Percentiles rank a stretch among this genome's conserved stretches.
These are phyloP conservation scores for Ambrosiella xylebori DNA, from an alignment of 2,329 filamentous ascomycete species.

Conservation along the genomic window DNA sequence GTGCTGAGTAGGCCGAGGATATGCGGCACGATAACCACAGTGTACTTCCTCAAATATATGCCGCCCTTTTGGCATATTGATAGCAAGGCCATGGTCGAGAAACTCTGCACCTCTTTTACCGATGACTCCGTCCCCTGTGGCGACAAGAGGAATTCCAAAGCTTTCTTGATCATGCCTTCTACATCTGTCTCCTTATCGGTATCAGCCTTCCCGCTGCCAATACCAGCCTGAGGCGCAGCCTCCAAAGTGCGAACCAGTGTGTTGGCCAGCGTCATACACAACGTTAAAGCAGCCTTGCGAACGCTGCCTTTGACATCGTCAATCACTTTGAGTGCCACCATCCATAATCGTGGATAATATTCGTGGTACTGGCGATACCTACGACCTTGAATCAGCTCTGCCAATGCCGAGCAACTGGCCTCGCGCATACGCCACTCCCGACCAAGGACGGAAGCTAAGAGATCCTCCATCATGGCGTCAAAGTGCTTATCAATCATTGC, in stretches of 20 bases:
- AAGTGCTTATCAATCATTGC: constrained; percentile 66
- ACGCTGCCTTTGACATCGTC: constrained; percentile 95
- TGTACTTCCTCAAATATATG: constrained; percentile 60
- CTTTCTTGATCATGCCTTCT: constrained; percentile 60
- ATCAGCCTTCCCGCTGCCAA: background rate
- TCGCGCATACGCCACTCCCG: constrained; percentile 88
- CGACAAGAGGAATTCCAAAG: constrained; percentile 79
- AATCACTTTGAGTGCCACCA: constrained; percentile 70
- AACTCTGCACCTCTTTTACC: constrained; percentile 71
- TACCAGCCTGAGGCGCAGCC: constrained; percentile 41
- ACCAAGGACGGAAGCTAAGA: constrained; percentile 70
- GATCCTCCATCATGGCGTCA: constrained; percentile 72
- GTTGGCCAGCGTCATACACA: constrained; percentile 72
- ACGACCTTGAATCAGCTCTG: constrained; percentile 71
- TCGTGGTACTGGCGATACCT: constrained; percentile 62
- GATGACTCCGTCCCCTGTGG: constrained; percentile 77
- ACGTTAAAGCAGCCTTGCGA: constrained; percentile 57
- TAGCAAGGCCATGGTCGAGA: constrained; percentile 67
- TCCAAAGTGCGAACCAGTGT: constrained; percentile 74
- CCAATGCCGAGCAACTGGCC: constrained; percentile 78
- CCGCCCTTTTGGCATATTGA: constrained; percentile 82
- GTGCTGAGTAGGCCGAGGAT: constrained; percentile 71
- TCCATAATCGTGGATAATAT: constrained; percentile 75
- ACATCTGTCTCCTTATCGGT: background rate
- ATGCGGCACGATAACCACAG: constrained; percentile 64